A percentile compares a stretch with the other conserved stretches of the same genome.
These are phyloP conservation scores for Pyrenophora seminiperda DNA, from an alignment of 2,329 filamentous ascomycete genomes.

Conservation along the genomic window DNA sequence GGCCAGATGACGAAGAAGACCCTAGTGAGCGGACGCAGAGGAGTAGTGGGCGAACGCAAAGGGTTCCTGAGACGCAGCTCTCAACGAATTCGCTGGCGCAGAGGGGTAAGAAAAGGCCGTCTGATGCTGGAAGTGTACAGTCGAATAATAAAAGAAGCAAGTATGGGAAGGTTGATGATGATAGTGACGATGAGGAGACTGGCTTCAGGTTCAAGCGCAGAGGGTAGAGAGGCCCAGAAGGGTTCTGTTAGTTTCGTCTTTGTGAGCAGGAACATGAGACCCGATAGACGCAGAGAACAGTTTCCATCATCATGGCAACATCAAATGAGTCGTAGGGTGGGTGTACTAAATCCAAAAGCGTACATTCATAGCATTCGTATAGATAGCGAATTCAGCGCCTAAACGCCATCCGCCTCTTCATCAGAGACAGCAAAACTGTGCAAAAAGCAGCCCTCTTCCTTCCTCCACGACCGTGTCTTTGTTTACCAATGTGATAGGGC, in stretches of 20 bases:
- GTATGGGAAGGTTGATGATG: constrained; percentile 46
- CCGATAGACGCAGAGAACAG: neutral
- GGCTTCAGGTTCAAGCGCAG: constrained; percentile 59
- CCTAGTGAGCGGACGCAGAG: constrained; percentile 25
- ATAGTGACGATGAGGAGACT: constrained; percentile 63
- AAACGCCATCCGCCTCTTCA: constrained; percentile 5
- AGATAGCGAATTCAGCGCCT: constrained; percentile 7
- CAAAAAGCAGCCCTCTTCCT: neutral
- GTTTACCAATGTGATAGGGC: no score
- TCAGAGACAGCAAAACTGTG: constrained; percentile 1
- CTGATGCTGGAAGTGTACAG: constrained; percentile 27
- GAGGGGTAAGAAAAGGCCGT: constrained; percentile 38
- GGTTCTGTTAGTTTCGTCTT: neutral
- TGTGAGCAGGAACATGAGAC: constrained; percentile 6
- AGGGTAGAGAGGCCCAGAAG: constrained; percentile 3
- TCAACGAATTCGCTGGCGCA: constrained; percentile 33
- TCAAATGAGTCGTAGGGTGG: neutral
- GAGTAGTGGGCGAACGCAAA: constrained; percentile 33
- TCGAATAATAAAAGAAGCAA: constrained; percentile 38
- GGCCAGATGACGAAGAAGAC: constrained; percentile 33
- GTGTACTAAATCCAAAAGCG: constrained; percentile 1
- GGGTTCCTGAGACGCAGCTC: constrained; percentile 39
- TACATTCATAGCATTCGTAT: constrained; percentile 8
- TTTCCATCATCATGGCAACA: neutral
- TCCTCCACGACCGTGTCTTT: neutral